Conservation (phyloP, 2,329 filamentous ascomycete species). For the Neofusicoccum cordaticola region DNA sequence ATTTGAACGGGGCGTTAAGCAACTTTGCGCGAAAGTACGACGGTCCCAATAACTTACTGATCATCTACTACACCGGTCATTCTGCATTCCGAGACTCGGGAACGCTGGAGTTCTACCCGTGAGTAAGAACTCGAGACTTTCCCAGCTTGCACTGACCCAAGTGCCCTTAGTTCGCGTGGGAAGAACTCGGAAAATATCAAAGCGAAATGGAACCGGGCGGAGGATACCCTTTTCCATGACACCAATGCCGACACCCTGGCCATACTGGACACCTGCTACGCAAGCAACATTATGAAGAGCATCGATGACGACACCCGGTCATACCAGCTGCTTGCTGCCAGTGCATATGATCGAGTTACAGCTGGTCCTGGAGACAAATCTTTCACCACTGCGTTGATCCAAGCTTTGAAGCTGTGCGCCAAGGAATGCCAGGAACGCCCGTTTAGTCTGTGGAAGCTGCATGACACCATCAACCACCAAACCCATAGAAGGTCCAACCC, state of each 20-base stretch:
- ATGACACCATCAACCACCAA: constrained; percentile 28
- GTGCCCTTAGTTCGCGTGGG: background rate
- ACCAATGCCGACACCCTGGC: constrained; percentile 35
- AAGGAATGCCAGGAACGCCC: constrained; percentile 21
- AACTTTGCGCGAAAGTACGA: constrained; percentile 25
- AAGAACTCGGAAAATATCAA: background rate
- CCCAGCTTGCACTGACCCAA: background rate
- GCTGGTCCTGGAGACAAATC: constrained; percentile 29
- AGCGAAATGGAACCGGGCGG: constrained; percentile 35
- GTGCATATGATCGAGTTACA: constrained; percentile 28
- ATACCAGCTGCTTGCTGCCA: constrained; percentile 35
- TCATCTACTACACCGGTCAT: constrained; percentile 42
- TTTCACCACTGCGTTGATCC: constrained; percentile 36
- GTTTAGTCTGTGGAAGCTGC: constrained; percentile 32
- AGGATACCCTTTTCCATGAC: constrained; percentile 26
- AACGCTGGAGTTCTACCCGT: constrained; percentile 24
- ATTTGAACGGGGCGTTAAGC: constrained; percentile 29
- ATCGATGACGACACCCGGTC: constrained; percentile 25
- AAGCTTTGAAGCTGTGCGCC: constrained; percentile 27
- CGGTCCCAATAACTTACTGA: constrained; percentile 32
- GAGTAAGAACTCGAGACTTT: constrained; percentile 18
- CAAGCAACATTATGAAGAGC: constrained; percentile 34
- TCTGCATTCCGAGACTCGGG: constrained; percentile 25
- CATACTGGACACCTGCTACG: constrained; percentile 40
- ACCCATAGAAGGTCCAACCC: constrained; percentile 27